Percentiles rank a stretch among this genome's conserved stretches.
phyloP scores from a whole-genome alignment of 139 green algal species.

The Raphidocelis subcapitata region DNA sequence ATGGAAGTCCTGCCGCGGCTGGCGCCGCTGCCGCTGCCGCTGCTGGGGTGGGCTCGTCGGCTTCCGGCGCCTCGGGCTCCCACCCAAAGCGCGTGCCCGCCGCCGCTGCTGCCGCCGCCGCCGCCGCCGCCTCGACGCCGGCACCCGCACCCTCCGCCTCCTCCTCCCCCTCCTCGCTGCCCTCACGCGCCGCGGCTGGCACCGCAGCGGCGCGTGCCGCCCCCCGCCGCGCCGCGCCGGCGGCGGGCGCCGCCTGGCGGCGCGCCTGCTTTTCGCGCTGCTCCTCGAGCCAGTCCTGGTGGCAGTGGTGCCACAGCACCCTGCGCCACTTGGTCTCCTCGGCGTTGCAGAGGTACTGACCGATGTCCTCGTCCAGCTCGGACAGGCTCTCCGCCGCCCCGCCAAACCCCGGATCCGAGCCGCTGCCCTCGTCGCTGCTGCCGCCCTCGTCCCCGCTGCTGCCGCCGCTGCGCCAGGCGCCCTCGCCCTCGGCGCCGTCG shows the following conservation, averaged over 20 bases:
- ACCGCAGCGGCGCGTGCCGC: too few species aligned
- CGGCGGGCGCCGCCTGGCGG: conserved; percentile 8
- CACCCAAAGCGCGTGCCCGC: neutral
- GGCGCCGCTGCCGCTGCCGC: neutral
- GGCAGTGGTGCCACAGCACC: conserved; percentile 39
- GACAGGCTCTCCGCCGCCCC: neutral
- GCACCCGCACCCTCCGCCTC: neutral
- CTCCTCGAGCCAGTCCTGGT: conserved; percentile 47
- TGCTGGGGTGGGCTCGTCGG: conserved; percentile 11
- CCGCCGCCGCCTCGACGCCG: conserved; percentile 10
- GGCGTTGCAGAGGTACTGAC: neutral
- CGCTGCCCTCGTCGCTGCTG: neutral
- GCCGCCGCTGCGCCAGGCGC: neutral
- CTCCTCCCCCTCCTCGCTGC: too few species aligned
- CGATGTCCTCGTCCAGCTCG: neutral
- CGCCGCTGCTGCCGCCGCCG: conserved; percentile 1
- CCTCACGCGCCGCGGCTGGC: too few species aligned
- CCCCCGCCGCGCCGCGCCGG: too few species aligned
- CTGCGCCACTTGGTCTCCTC: neutral
- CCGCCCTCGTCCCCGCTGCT: neutral
- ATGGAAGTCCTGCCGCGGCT: neutral
- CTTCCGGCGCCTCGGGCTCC: neutral
- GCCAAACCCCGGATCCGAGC: neutral
- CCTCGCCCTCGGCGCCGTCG: too few species aligned
- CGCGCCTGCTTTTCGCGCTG: conserved; percentile 31